Evolutionary conservation across 768 basidiomycete genomes (phyloP).

Genomic region (Tylopilus vinaceipallidus): DNA sequence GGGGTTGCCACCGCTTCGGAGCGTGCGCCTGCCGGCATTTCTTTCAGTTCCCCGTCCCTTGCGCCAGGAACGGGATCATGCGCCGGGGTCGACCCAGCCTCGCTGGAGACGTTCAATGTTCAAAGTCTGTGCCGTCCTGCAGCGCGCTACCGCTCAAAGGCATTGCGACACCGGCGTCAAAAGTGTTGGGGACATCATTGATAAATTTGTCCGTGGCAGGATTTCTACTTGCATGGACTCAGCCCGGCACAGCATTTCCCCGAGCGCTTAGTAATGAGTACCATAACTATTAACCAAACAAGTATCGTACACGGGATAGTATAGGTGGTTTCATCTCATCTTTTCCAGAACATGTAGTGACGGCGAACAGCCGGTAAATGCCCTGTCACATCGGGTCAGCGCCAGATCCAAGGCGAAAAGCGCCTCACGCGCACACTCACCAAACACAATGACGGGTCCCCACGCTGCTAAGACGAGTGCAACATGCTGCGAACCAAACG

Average conservation of each 20-base stretch:
- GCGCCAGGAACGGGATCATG: too few relatives aligned
- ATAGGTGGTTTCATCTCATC: neutral
- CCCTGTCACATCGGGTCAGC: constrained; percentile 24
- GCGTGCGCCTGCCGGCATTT: neutral
- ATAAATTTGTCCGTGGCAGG: neutral
- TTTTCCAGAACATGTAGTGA: constrained; percentile 38
- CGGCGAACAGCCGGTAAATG: constrained; percentile 38
- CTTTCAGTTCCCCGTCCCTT: neutral
- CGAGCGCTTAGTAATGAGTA: neutral
- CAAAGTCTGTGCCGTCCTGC: neutral
- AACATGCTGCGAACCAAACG: constrained; percentile 67
- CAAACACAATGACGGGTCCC: constrained; percentile 57
- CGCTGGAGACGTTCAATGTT: neutral
- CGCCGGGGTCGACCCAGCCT: neutral
- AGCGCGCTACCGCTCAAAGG: neutral
- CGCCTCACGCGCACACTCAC: constrained; percentile 29
- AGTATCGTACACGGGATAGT: neutral
- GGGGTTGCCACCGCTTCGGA: constrained; percentile 29
- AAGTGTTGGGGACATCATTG: constrained; percentile 19
- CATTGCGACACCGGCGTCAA: constrained; percentile 1
- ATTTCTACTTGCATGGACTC: too few relatives aligned
- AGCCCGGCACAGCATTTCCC: neutral
- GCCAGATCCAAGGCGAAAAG: neutral
- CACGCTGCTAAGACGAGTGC: constrained; percentile 57
- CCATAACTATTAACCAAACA: neutral